phyloP scores from a whole-genome alignment of 768 basidiomycete genomes.

The Podaxis sp. region DNA sequence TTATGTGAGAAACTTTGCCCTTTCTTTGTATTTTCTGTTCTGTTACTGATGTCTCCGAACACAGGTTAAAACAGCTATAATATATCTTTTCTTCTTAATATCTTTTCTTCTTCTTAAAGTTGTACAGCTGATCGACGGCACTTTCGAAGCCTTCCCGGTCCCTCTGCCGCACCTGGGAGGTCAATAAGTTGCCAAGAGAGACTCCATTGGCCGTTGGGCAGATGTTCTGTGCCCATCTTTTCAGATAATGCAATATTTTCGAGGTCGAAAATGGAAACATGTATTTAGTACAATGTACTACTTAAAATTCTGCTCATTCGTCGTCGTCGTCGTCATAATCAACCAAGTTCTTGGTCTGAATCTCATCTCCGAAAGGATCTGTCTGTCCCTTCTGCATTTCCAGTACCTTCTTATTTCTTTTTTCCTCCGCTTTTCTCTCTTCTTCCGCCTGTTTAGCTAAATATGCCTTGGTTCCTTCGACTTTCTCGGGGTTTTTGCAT shows the following conservation, averaged over 20 bases:
- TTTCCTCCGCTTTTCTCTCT: conserved; percentile 66
- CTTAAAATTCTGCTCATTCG: neutral
- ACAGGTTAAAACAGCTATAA: neutral
- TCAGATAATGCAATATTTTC: conserved; percentile 15
- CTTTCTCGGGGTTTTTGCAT: conserved; percentile 96
- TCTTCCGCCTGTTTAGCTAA: conserved; percentile 68
- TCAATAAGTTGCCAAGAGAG: conserved; percentile 35
- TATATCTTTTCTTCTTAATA: neutral
- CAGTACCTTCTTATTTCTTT: conserved; percentile 60
- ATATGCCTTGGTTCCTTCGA: conserved; percentile 85
- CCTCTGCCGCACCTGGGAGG: conserved; percentile 28
- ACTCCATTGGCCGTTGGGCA: conserved; percentile 19
- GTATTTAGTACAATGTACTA: conserved; percentile 3
- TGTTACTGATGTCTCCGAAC: neutral
- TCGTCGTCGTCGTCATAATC: conserved; percentile 65
- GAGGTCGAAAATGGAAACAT: conserved; percentile 23
- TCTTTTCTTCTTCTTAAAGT: neutral
- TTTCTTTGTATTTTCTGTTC: neutral
- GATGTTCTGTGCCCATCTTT: conserved; percentile 17
- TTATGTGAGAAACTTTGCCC: neutral
- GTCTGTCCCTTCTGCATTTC: conserved; percentile 43
- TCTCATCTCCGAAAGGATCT: conserved; percentile 71
- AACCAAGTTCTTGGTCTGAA: conserved; percentile 41
- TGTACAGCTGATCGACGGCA: conserved; percentile 23
- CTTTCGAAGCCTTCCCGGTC: conserved; percentile 43